Base-by-base conservation (phyloP, 1,284 basidiomycete genomes). In the Volvariella volvacea region DNA sequence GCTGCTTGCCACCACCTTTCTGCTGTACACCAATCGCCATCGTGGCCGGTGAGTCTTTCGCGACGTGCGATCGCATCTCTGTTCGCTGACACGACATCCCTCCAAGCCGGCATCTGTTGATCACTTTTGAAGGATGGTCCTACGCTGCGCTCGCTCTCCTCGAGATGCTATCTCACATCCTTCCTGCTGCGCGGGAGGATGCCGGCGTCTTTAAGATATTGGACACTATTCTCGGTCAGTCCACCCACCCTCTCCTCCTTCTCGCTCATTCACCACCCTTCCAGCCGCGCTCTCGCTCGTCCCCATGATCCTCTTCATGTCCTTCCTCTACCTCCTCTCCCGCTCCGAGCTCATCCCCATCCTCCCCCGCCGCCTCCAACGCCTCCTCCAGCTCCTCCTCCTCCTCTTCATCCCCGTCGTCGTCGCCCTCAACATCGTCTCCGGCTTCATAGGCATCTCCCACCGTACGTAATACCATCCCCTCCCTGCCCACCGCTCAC, bases 381-480 rank as follows among this genome's bases (percentile, higher is more conserved):
- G 56, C n/a, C 57, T 75, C 43, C 59, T 70, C 6, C 71, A 66
- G 53, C 62, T 70, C 43, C 56, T 70, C 3, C 61, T 85, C 6
- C 48, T 79, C 17, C 47, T 73, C 14, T 73, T 76, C 49, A 74
- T 84, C 42, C 78, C 81, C 7, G 53, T 70, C 22, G 70, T 83
- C 44, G 46, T 83, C 45, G 59, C 65, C 7, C 57, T 73, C 49
- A 81, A 81, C 55, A 77, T 77, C 49, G 58, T 83, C 17, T 74
- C 74, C 10, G 84, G 84, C 1, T 83, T 88, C 51, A 52, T 81
- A 25, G 79, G 80, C 42, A 68, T 79, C 22, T 64, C 67, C 4
- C 73, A 78, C 42, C 60, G 83, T 84, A 53, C 54, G 75, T 67
- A 9, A 2, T 36, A 22, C n/a, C 37, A 36, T 14, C 47, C 22